Evolutionary conservation across 441 rosid genomes (phyloP).

Genomic region (Raphanus hybrid): DNA sequence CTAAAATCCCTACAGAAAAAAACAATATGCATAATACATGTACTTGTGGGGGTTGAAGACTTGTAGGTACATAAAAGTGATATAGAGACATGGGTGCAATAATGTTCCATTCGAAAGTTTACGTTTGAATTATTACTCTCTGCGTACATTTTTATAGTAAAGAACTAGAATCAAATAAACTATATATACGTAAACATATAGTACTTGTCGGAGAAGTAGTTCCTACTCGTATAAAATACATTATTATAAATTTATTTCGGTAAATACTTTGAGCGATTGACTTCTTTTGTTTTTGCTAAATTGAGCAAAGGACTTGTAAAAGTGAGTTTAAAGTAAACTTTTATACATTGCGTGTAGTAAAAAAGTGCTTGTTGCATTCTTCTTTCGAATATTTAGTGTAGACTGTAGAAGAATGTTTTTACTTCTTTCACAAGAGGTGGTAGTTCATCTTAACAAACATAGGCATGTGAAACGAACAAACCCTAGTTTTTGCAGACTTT

Average conservation of each 20-base stretch:
- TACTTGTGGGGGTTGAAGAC: not conserved
- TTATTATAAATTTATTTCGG: not conserved
- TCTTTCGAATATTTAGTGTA: slow-evolving; percentile 27
- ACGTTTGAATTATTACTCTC: slow-evolving; percentile 26
- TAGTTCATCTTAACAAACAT: slow-evolving; percentile 36
- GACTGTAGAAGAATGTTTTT: slow-evolving; percentile 1
- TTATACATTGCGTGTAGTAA: slow-evolving; percentile 8
- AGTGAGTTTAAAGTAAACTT: not conserved
- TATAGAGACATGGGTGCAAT: too few species aligned
- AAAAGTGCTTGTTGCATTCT: slow-evolving; percentile 28
- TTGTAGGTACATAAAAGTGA: too few species aligned
- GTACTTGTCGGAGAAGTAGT: slow-evolving; percentile 1
- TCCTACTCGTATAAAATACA: slow-evolving; percentile 10
- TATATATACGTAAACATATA: not conserved
- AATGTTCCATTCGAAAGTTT: too few species aligned
- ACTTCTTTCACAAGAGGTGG: not conserved
- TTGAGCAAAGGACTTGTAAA: not conserved
- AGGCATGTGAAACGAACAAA: slow-evolving; percentile 47
- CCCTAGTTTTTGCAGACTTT: slow-evolving; percentile 44
- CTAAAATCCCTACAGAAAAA: slow-evolving; percentile 15
- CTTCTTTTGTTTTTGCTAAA: not conserved
- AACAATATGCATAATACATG: not conserved
- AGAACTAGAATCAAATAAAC: not conserved
- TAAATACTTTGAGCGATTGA: not conserved
- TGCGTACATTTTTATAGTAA: not conserved